Base-by-base conservation (phyloP, 2,329 filamentous ascomycete species). In the Tolypocladium endophyticum region DNA sequence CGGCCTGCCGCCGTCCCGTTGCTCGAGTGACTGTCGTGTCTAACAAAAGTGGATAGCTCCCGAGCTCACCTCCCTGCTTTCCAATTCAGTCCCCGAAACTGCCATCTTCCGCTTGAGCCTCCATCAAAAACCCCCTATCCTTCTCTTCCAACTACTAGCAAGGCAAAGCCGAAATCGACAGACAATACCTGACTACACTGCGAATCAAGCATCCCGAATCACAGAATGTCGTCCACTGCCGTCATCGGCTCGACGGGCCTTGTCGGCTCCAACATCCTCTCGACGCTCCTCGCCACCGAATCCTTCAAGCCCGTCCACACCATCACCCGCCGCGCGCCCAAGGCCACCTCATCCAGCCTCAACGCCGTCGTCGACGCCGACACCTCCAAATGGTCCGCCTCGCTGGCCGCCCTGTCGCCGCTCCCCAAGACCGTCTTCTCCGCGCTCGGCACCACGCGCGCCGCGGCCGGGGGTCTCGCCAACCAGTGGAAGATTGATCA, bases 401-500 rank as follows among this genome's bases (percentile, higher is more conserved):
- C 81, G 65, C 80, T 94, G 56, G 69, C 78, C 8, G 73, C 77
- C 39, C 74, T 88, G 54, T 69, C 75, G 0, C 82, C 86, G 0
- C 63, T 78, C 0, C 86, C 89, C 0, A 71, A 77, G 1, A 77
- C 88, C 64, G 87, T 94, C 76, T 85, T 93, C 75, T 92, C 89
- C 2, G 84, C 84, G 1, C 81, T 97, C 1, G 93, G 87, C 60
- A 96, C 91, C 2, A 97, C 92, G 0, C 84, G 86, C 56, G 87
- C 79, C 0, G 79, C 81, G 16, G 92, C 91, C 0, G 92, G 92
- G 62, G 80, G 88, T 60, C 76, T 96, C 64, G 87, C 85, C 35
- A 85, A 87, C 62, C 93, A 97, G 75, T 88, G 90, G 76, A 89
- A 89, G 70, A 89, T 97, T 64, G 93, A 97, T 76, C 84, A 92